These are phyloP conservation scores for Diaporthe nobilis DNA, from an alignment of 2,329 filamentous ascomycete genomes.

Conservation along the genomic window DNA sequence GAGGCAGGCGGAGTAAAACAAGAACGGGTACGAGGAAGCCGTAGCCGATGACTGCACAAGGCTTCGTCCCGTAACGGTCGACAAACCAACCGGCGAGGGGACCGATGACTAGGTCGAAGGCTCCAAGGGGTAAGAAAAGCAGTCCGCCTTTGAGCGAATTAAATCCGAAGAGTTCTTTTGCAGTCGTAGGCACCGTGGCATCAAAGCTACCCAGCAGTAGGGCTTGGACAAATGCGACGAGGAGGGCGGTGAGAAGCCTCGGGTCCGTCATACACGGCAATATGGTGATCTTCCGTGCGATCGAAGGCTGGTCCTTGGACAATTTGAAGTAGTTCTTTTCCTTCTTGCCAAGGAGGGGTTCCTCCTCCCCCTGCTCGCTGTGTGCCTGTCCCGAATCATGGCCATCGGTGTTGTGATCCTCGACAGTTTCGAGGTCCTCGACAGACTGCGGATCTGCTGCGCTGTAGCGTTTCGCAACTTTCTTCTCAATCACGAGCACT, in stretches of 20 bases:
- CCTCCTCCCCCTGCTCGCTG: slow-evolving; percentile 52
- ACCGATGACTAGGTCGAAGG: slow-evolving; percentile 54
- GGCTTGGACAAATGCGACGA: slow-evolving; percentile 60
- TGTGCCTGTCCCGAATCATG: not conserved
- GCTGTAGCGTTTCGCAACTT: slow-evolving; percentile 61
- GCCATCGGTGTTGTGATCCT: not conserved
- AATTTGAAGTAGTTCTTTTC: slow-evolving; percentile 58
- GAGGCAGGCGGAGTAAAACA: slow-evolving; percentile 36
- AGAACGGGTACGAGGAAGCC: slow-evolving; percentile 37
- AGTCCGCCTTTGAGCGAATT: slow-evolving; percentile 53
- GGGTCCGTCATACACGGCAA: slow-evolving; percentile 58
- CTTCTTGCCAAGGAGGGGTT: slow-evolving; percentile 56
- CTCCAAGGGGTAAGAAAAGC: slow-evolving; percentile 54
- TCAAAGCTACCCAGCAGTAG: slow-evolving; percentile 54
- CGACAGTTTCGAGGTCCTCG: slow-evolving; percentile 41
- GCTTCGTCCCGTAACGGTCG: slow-evolving; percentile 54
- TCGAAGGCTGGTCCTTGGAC: slow-evolving; percentile 52
- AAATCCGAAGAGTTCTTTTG: slow-evolving; percentile 54
- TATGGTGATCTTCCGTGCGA: slow-evolving; percentile 61
- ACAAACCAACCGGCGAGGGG: slow-evolving; percentile 53
- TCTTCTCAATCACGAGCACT: slow-evolving; percentile 74
- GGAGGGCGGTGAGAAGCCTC: slow-evolving; percentile 55
- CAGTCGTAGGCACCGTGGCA: slow-evolving; percentile 56
- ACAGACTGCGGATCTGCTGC: slow-evolving; percentile 40
- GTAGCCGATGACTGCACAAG: slow-evolving; percentile 50